phyloP scores from a whole-genome alignment of 208 protist species.

The Acanthamoeba polyphaga region DNA sequence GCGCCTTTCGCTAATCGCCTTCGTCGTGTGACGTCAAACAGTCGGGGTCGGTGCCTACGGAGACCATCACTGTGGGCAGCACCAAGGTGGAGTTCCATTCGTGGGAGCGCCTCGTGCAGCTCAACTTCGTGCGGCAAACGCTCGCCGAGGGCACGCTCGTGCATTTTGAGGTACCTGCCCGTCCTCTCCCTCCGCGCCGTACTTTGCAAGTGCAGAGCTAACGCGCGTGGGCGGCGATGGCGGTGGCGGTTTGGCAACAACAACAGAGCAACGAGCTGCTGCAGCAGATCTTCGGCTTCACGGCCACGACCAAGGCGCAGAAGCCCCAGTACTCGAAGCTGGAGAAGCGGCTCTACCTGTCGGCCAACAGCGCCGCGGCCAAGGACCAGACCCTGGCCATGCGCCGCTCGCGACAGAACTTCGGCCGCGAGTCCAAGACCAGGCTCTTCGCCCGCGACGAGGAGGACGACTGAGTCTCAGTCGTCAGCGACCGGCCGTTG shows the following conservation, averaged over 20 bases:
- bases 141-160: slow-evolving; percentile 56
- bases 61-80: slow-evolving; percentile 53
- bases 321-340: slow-evolving; percentile 62
- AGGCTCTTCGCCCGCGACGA: slow-evolving; percentile 3
- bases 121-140: slow-evolving; percentile 57
- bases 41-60: slow-evolving; percentile 51
- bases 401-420: slow-evolving; percentile 60
- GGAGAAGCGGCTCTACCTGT: slow-evolving; percentile 54
- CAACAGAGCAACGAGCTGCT: slow-evolving; percentile 44
- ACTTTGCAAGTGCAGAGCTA: neutral
- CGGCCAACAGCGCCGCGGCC: slow-evolving; percentile 55
- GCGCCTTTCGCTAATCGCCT: neutral
- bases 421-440: slow-evolving; percentile 53
- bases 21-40: neutral
- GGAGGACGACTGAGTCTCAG: slow-evolving; percentile 13
- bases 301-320: neutral
- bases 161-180: slow-evolving; percentile 12
- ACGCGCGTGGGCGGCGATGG: neutral
- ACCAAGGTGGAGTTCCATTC: slow-evolving; percentile 61
- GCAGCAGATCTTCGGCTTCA: slow-evolving; percentile 46
- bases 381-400: slow-evolving; percentile 64
- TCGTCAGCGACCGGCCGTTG: too few species aligned
- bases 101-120: slow-evolving; percentile 50
- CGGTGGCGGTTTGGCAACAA: neutral
- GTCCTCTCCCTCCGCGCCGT: neutral